Evolutionary conservation across 2,329 filamentous ascomycete genomes (phyloP), one percentile per base, ranked within the genome.

Genomic region (Knoxdaviesia proteae): DNA sequence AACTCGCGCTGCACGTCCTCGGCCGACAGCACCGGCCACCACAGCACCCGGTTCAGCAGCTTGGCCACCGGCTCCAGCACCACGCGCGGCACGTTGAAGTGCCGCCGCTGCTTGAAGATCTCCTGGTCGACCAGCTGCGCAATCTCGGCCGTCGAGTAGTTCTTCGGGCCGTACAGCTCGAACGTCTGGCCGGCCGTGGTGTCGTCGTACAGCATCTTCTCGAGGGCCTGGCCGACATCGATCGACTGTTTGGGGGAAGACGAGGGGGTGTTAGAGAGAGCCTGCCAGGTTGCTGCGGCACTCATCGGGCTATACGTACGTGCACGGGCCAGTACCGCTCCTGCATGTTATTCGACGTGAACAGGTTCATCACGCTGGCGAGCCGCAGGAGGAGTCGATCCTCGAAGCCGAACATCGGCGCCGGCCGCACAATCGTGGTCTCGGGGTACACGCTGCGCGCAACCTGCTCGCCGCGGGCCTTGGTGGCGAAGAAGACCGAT

Each of bases 401-500:
- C 62, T 98, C 90, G 55, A 86, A 93, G 34, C 90, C 90, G 56
- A 93, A 98, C 60, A 94, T 73, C 42, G 87, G 90, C 8, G 88
- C 83, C 38, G 90, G 90, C 49, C 90, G 77, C 49, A 98, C 90
- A 52, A 98, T 86, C 39, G 90, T 98, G 11, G 90, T 93, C 64
- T 98, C 90, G 31, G 90, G 90, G 67, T 86, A 98, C 57, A 96
- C 87, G 53, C 71, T 75, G 48, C 88, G 79, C 39, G 78, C 90
- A 40, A 92, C 73, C 56, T 80, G 68, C 65, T 98, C 90, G 51
- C 82, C 82, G 55, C 69, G 73, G 46, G 69, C 87, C 74, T 98
- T 98, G 51, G 86, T 93, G 47, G 80, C 69, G 62, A 81, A 94
- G 71, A 88, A 98, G 55, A 90, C 83, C 7, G 84, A 88, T 3